These are phyloP conservation scores for Suillus spraguei DNA, from an alignment of 768 basidiomycete species.

Conservation along the genomic window DNA sequence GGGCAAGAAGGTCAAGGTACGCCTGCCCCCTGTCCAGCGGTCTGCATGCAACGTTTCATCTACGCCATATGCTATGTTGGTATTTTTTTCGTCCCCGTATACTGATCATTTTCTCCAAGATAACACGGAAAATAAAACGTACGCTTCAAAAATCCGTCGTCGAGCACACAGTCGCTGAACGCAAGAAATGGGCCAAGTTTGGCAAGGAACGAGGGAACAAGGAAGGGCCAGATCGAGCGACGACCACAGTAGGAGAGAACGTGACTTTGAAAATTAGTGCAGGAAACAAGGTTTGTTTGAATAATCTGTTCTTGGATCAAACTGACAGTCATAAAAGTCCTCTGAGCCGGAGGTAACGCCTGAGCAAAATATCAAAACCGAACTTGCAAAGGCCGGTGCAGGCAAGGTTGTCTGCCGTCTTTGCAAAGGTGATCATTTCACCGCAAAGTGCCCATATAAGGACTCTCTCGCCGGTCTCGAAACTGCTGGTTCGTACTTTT, in stretches of 20 bases:
- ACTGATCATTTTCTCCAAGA: conserved; percentile 43
- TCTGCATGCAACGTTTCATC: background rate
- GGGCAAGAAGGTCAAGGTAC: conserved; percentile 92
- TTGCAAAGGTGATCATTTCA: conserved; percentile 97
- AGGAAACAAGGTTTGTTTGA: conserved; percentile 58
- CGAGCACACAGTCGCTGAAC: conserved; percentile 92
- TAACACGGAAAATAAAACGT: conserved; percentile 84
- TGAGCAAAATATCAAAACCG: conserved; percentile 66
- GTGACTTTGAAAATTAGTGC: conserved; percentile 62
- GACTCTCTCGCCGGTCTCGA: conserved; percentile 84
- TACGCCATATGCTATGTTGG: background rate
- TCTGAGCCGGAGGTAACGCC: conserved; percentile 67
- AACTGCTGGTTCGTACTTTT: conserved; percentile 47
- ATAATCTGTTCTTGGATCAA: background rate
- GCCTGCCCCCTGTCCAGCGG: conserved; percentile 17
- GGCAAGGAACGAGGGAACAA: conserved; percentile 88
- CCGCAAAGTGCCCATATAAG: conserved; percentile 98
- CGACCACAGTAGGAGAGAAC: conserved; percentile 87
- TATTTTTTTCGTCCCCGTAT: background rate
- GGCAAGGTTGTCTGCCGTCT: conserved; percentile 92
- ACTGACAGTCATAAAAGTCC: conserved; percentile 37
- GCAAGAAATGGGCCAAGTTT: conserved; percentile 93
- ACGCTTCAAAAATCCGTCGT: conserved; percentile 89
- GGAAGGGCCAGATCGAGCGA: conserved; percentile 88
- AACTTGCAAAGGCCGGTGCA: conserved; percentile 71